Percentiles rank a stretch among this genome's conserved stretches.
These are phyloP conservation scores for Colletotrichum truncatum DNA, from an alignment of 2,329 filamentous ascomycete species.

Conservation along the genomic window DNA sequence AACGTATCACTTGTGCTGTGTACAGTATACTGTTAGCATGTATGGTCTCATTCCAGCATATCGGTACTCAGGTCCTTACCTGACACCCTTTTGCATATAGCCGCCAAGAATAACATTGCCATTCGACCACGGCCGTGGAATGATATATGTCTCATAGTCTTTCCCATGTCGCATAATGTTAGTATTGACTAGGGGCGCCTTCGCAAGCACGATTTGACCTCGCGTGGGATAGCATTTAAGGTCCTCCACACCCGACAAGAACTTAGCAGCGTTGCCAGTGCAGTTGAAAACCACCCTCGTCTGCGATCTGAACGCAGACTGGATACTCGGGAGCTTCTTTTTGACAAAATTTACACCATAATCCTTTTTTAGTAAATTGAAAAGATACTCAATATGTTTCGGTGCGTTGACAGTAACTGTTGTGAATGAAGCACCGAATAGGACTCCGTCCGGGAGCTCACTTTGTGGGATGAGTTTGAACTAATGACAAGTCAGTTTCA, in stretches of 20 bases:
- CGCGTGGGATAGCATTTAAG: slow-evolving; percentile 49
- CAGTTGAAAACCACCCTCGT: slow-evolving; percentile 46
- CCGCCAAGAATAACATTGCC: slow-evolving; percentile 48
- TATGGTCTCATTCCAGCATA: not conserved
- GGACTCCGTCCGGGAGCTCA: slow-evolving; percentile 42
- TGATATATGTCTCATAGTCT: slow-evolving; percentile 51
- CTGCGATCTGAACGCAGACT: slow-evolving; percentile 35
- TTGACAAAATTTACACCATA: slow-evolving; percentile 44
- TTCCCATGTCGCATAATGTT: slow-evolving; percentile 50
- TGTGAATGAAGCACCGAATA: slow-evolving; percentile 45
- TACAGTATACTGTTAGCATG: not conserved
- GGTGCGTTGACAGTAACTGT: slow-evolving; percentile 49
- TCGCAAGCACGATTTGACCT: slow-evolving; percentile 48
- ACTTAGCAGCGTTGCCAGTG: slow-evolving; percentile 44
- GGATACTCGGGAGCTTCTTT: slow-evolving; percentile 38
- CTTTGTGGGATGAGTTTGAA: slow-evolving; percentile 39
- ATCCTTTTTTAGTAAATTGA: slow-evolving; percentile 34
- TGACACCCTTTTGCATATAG: slow-evolving; percentile 47
- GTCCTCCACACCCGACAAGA: slow-evolving; percentile 46
- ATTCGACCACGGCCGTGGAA: slow-evolving; percentile 47
- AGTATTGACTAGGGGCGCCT: slow-evolving; percentile 41
- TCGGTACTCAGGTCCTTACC: slow-evolving; percentile 33
- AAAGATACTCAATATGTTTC: slow-evolving; percentile 45
- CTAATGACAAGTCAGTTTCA: slow-evolving; percentile 31
- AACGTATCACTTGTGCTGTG: slow-evolving; percentile 8